phyloP scores from a whole-genome alignment of 2,329 filamentous ascomycete genomes.

The Epichloe aotearoae region DNA sequence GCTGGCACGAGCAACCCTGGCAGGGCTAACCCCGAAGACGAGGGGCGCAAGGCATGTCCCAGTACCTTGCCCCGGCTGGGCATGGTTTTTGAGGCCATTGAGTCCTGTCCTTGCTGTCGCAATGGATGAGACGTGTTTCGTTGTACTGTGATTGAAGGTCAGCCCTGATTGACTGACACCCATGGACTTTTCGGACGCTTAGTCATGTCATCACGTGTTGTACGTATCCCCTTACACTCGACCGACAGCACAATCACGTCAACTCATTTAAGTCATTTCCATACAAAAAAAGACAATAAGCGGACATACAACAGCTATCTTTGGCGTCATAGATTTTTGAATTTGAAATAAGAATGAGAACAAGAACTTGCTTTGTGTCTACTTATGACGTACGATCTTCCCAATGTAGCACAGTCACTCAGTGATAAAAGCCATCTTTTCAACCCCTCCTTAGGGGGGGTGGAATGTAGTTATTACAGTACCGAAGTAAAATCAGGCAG shows the following conservation, averaged over 20 bases:
- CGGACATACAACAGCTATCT: background rate
- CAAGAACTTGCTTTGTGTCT: background rate
- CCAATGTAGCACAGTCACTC: background rate
- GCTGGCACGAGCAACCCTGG: slow-evolving; percentile 63
- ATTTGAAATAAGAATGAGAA: background rate
- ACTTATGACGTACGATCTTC: background rate
- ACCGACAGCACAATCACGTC: background rate
- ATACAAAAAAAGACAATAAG: background rate
- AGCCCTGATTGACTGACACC: background rate
- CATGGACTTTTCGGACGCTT: slow-evolving; percentile 8
- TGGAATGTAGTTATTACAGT: slow-evolving; percentile 7
- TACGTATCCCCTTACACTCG: background rate
- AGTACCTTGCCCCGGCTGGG: slow-evolving; percentile 48
- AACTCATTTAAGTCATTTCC: background rate
- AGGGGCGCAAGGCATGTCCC: slow-evolving; percentile 40
- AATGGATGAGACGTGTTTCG: background rate
- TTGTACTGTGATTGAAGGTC: background rate
- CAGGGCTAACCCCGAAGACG: slow-evolving; percentile 38
- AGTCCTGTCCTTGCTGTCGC: slow-evolving; percentile 4
- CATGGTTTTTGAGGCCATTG: slow-evolving; percentile 46
- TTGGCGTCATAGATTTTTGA: background rate
- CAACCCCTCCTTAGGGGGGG: background rate
- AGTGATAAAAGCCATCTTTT: background rate
- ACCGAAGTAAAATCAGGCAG: slow-evolving; percentile 22
- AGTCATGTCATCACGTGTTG: slow-evolving; percentile 10